Evolutionary conservation across 2,329 filamentous ascomycete genomes (phyloP).

Genomic region (Colletotrichum sojae): DNA sequence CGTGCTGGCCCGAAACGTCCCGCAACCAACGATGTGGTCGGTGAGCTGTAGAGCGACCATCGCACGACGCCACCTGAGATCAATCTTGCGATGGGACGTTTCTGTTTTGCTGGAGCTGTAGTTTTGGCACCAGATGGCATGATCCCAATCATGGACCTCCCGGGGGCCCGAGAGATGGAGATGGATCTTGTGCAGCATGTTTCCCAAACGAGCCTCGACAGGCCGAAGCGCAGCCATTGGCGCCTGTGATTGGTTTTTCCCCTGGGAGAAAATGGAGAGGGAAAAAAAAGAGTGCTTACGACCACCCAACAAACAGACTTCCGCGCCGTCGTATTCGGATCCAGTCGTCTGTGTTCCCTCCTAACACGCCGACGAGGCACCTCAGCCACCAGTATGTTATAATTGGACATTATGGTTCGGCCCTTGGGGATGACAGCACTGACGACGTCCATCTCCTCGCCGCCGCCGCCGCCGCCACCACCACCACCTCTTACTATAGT

Average conservation of each 20-base stretch:
- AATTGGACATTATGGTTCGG: no score
- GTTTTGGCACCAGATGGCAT: constrained; percentile 17
- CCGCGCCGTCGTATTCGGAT: no score
- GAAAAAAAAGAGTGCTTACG: constrained; percentile 1
- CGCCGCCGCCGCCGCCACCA: no score
- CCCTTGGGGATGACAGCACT: no score
- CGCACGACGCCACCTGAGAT: constrained; percentile 22
- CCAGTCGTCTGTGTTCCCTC: no score
- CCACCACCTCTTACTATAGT: no score
- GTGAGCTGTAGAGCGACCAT: constrained; percentile 2
- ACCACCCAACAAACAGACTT: no score
- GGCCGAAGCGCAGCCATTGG: constrained; percentile 15
- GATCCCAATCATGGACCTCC: constrained; percentile 14
- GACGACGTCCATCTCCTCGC: no score
- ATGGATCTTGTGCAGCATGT: constrained; percentile 8
- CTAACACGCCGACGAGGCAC: no score
- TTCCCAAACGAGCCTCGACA: constrained; percentile 3
- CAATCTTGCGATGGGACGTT: constrained; percentile 27
- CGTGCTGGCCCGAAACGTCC: not conserved
- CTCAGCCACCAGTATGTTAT: no score
- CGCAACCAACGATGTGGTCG: not conserved
- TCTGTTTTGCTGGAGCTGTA: constrained; percentile 13
- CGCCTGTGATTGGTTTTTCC: constrained; percentile 11
- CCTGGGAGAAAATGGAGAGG: not conserved
- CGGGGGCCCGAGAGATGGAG: constrained; percentile 1